Conservation (phyloP, 169 alveolate species). For the Toxoplasma gondii region DNA sequence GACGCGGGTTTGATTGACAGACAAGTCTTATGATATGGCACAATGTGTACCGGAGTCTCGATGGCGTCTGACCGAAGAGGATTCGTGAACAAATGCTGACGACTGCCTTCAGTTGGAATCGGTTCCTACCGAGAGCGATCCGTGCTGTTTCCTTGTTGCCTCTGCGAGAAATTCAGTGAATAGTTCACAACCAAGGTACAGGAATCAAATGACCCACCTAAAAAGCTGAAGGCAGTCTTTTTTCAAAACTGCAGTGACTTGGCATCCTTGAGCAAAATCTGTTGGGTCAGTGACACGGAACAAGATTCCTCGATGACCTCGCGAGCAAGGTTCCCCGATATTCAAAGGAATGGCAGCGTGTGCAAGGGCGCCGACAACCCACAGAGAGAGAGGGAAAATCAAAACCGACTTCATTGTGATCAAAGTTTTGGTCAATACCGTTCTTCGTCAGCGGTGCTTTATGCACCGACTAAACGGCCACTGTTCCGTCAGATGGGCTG, state of each 20-base stretch:
- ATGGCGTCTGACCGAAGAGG: constrained; percentile 38
- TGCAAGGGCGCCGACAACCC: not conserved
- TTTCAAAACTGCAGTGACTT: constrained; percentile 49
- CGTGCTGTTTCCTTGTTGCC: constrained; percentile 48
- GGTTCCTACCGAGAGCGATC: constrained; percentile 46
- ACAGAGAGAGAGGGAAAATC: not conserved
- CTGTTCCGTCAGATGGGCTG: no score
- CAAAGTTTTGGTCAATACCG: not conserved
- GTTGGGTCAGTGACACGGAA: constrained; percentile 25
- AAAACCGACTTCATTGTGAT: not conserved
- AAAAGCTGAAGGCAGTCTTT: constrained; percentile 52
- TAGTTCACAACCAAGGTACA: not conserved
- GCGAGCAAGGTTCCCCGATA: constrained; percentile 33
- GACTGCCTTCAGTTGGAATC: not conserved
- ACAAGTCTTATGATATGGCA: constrained; percentile 55
- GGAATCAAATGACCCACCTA: not conserved
- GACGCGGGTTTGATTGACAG: constrained; percentile 52
- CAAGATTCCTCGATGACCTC: constrained; percentile 58
- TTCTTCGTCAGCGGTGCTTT: not conserved
- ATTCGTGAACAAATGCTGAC: not conserved
- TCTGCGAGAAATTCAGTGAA: not conserved
- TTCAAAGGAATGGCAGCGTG: not conserved
- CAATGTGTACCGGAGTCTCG: constrained; percentile 65
- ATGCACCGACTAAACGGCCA: no score
- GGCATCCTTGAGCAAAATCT: constrained; percentile 54